Percentiles rank a stretch among this genome's conserved stretches.
These are phyloP conservation scores for Irpex sp. DNA, from an alignment of 1,284 basidiomycete genomes.

Conservation along the genomic window DNA sequence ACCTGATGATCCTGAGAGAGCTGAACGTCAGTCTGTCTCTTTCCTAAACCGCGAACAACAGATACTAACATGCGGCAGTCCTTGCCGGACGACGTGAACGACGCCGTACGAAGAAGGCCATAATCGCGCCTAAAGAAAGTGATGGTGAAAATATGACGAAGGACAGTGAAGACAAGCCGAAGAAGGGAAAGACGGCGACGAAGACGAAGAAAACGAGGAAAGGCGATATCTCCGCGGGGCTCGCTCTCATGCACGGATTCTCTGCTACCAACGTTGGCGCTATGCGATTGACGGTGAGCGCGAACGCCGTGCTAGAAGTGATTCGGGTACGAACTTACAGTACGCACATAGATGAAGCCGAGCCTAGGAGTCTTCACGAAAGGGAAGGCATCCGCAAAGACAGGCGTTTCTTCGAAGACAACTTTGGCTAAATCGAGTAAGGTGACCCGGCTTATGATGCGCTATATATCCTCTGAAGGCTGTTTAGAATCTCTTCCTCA, in stretches of 20 bases:
- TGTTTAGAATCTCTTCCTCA: background rate
- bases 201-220: slow-evolving; percentile 24
- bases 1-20: slow-evolving; percentile 20
- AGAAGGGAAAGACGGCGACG: slow-evolving; percentile 16
- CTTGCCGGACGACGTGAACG: slow-evolving; percentile 27
- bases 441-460: slow-evolving; percentile 6
- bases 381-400: slow-evolving; percentile 58
- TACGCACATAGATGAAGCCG: slow-evolving; percentile 36
- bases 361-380: slow-evolving; percentile 63
- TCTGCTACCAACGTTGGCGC: slow-evolving; percentile 63
- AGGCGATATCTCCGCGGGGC: slow-evolving; percentile 38
- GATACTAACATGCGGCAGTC: background rate
- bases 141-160: slow-evolving; percentile 4
- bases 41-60: background rate
- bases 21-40: slow-evolving; percentile 21
- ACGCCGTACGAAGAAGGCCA: slow-evolving; percentile 32
- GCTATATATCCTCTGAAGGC: background rate
- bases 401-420: slow-evolving; percentile 15
- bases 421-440: slow-evolving; percentile 1
- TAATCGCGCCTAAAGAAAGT: slow-evolving; percentile 34
- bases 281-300: slow-evolving; percentile 61
- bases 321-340: background rate
- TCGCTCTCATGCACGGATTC: slow-evolving; percentile 74
- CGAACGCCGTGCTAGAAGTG: background rate
- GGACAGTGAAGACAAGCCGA: background rate